Percentiles rank a stretch among this genome's conserved stretches.
Conservation (phyloP, 78 protist species). For the Dictyostelium citrinum region DNA sequence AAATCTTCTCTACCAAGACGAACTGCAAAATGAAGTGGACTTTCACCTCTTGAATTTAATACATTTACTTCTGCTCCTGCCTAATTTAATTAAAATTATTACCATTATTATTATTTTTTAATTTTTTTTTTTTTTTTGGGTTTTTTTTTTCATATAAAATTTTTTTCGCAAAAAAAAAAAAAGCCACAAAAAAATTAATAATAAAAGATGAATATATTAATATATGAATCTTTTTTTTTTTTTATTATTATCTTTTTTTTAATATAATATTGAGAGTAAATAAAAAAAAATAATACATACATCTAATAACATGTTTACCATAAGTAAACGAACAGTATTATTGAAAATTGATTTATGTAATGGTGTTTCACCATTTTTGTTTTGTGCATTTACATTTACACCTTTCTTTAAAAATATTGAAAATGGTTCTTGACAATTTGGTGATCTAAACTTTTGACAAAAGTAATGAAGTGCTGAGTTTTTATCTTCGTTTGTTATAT, state of each 20-base stretch:
- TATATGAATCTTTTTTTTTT: no score
- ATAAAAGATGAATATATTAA: no score
- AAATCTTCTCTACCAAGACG: slow-evolving; percentile 78
- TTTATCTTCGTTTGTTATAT: slow-evolving; percentile 58
- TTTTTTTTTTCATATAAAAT: background rate
- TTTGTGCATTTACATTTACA: slow-evolving; percentile 78
- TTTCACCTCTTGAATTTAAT: slow-evolving; percentile 53
- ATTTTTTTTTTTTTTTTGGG: background rate
- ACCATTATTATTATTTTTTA: background rate
- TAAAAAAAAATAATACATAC: background rate
- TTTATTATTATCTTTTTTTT: background rate
- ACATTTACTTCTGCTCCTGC: slow-evolving; percentile 81
- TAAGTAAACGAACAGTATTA: slow-evolving; percentile 66
- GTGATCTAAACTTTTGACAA: slow-evolving; percentile 76
- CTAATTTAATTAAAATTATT: no score
- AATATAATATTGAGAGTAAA: no score
- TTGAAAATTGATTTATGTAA: slow-evolving; percentile 82
- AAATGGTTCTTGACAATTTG: slow-evolving; percentile 80
- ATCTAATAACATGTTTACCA: slow-evolving; percentile 70
- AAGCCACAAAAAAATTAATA: background rate
- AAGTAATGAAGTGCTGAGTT: slow-evolving; percentile 85
- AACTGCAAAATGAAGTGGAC: slow-evolving; percentile 84
- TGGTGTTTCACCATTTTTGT: slow-evolving; percentile 83
- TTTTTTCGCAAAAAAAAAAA: background rate
- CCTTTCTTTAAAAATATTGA: slow-evolving; percentile 48